Percentiles rank a stretch among this genome's conserved stretches.
Conservation (phyloP, 768 basidiomycete genomes). For the Podaxis mareebaensis region DNA sequence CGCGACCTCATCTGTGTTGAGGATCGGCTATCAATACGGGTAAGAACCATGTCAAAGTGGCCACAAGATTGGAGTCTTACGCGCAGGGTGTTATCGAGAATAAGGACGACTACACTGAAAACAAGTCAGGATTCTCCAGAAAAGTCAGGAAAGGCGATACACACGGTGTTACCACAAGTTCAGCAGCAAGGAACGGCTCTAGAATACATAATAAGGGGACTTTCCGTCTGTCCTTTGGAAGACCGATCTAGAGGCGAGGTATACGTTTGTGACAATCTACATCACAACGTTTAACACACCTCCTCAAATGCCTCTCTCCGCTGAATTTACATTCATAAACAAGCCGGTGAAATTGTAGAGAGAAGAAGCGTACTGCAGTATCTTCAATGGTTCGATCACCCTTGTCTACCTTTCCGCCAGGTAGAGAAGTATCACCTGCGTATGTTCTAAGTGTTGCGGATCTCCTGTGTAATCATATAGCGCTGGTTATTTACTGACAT, state of each 20-base stretch:
- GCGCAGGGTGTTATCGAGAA: slow-evolving; percentile 74
- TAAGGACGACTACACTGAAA: slow-evolving; percentile 78
- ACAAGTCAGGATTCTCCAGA: background rate
- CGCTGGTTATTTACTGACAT: background rate
- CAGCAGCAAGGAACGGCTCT: slow-evolving; percentile 75
- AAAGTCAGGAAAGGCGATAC: slow-evolving; percentile 29
- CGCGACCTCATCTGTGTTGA: slow-evolving; percentile 78
- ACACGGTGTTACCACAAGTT: slow-evolving; percentile 82
- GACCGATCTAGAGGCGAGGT: slow-evolving; percentile 62
- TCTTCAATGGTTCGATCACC: slow-evolving; percentile 71
- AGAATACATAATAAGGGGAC: slow-evolving; percentile 77
- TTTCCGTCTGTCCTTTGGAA: slow-evolving; percentile 67
- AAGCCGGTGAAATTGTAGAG: background rate
- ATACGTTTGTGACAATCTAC: background rate
- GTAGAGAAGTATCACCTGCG: slow-evolving; percentile 86
- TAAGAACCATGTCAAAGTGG: background rate
- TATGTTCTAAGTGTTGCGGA: slow-evolving; percentile 72
- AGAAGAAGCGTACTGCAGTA: slow-evolving; percentile 64
- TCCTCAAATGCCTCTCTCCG: slow-evolving; percentile 90
- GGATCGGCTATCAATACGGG: slow-evolving; percentile 56
- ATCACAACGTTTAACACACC: slow-evolving; percentile 38
- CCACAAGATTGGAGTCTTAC: slow-evolving; percentile 36
- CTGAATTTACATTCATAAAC: slow-evolving; percentile 34
- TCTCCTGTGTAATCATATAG: slow-evolving; percentile 48
- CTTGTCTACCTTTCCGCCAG: slow-evolving; percentile 80